Evolutionary conservation across 352 stramenopile genomes (phyloP), one percentile per base, ranked within the genome.

Genomic region (Globisporangium orthogonon): DNA sequence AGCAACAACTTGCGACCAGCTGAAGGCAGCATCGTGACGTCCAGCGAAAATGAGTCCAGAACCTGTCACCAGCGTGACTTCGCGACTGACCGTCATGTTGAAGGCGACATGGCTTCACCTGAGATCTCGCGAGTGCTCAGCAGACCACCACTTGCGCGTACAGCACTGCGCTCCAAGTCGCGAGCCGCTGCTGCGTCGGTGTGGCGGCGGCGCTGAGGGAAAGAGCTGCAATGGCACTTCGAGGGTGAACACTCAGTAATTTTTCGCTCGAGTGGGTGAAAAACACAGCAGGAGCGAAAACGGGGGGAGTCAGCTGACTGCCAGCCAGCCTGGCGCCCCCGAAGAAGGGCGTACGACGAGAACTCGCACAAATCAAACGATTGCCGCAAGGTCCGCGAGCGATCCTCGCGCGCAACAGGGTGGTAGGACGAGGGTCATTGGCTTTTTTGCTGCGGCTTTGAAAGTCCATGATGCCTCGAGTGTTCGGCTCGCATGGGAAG

Each of bases 21-120:
- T 59, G 45, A 52, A 57, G n/a, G 5, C 6, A 52, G 15, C 35
- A 7, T 18, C 46, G 1, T n/a, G 6, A 13, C 31, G 44, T 45
- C n/a, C 50, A 23, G 23, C 39, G 44, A 59, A 54, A 55, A 61
- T 50, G 45, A 61, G 56, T 61, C 56, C 56, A 56, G 56, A 61
- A 56, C 33, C 37, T n/a, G 54, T 61, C 56, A 61, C 47, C 28
- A 60, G 14, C 31, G 54, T 60, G 44, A 49, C 44, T 31, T 30
- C 39, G 29, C 30, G 14, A 23, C 6, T 14, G 11, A 29, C 44
- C 11, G 44, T 18, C n/a, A 31, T 10, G 49, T 54, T 44, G 30
- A 54, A 43, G 33, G 9, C n/a, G 18, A 49, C 11, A 49, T 49
- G 44, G 44, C 44, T 49, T 31, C 35, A 28, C 28, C 18, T 54